Base-by-base conservation (phyloP, 78 protist species). In the Dictyostelium intermedium region DNA sequence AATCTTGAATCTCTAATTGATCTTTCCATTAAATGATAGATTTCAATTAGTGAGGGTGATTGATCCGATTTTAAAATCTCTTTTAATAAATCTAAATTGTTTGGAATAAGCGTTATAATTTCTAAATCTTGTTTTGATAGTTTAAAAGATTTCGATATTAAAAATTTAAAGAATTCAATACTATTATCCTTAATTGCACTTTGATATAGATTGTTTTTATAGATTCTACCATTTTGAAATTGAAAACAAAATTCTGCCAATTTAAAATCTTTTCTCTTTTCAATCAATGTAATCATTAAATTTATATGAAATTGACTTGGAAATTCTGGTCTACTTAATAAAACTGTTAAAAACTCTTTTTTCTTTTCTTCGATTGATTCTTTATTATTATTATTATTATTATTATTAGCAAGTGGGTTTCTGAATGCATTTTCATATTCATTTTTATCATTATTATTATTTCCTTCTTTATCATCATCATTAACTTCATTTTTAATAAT, bases 231-330 rank as follows among this genome's bases (percentile, higher is more conserved):
- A 66, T 10, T 27, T 25, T n/a, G 74, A 27, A 66, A 66, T 27
- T 66, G 74, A 27, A 66, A 66, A 66, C 74, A 72, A 32, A 30
- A 72, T 72, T 72, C 43, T 32, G 35, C 23, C 45, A 72, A 72
- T 72, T 72, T 32, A 72, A 72, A 72, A 30, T 72, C 79, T 72
- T 72, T 72, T 32, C 45, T 72, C 37, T 72, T 72, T 72, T 72
- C 79, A 56, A 56, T 56, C 9, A 66, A 27, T 25, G 74, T 66
- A 2, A 66, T 25, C 74, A 66, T 27, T 66, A 66, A 25, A 66
- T 66, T 66, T 3, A 13, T 1, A 11, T 11, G 27, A 3, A 66
- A 25, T 66, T 11, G 14, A 66, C 3, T 10, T 66, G 74, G 27
- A 13, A 72, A 66, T 66, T 66, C 74, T 66, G 30, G 1, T 66